Conservation (phyloP, 108 stramenopile genomes). For the Cyclotella sp. region DNA sequence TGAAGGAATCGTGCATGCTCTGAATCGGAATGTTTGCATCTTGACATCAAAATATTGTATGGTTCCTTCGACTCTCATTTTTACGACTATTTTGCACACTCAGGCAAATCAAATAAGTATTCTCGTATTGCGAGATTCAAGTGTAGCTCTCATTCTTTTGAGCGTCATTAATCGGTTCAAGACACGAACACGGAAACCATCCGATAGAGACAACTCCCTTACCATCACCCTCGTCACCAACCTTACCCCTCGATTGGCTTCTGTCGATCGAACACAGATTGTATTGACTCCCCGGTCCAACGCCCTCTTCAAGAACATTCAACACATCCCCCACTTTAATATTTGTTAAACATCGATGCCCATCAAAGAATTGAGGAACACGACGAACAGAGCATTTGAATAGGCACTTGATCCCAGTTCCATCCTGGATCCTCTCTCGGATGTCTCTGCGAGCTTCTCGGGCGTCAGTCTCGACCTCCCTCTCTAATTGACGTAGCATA, state of each 20-base stretch:
- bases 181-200: slow-evolving; percentile 78
- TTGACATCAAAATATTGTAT: too few species aligned
- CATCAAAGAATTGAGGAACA: slow-evolving; percentile 54
- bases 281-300: slow-evolving; percentile 76
- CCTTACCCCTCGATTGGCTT: neutral
- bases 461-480: slow-evolving; percentile 34
- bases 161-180: slow-evolving; percentile 44
- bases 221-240: slow-evolving; percentile 14
- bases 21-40: too few species aligned
- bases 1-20: too few species aligned
- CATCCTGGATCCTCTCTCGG: slow-evolving; percentile 10
- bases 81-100: neutral
- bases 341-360: slow-evolving; percentile 54
- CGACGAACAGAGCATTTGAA: slow-evolving; percentile 61
- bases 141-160: neutral
- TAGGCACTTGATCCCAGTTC: slow-evolving; percentile 2
- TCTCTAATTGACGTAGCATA: slow-evolving; percentile 29
- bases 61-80: too few species aligned
- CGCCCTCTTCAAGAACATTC: slow-evolving; percentile 70
- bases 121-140: too few species aligned
- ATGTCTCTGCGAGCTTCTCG: slow-evolving; percentile 29
- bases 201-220: slow-evolving; percentile 53
- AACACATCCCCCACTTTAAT: slow-evolving; percentile 75
- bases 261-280: slow-evolving; percentile 70
- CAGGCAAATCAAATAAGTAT: too few species aligned